phyloP scores from a whole-genome alignment of 2,329 filamentous ascomycete species.

The Pestalotiopsis sp. region DNA sequence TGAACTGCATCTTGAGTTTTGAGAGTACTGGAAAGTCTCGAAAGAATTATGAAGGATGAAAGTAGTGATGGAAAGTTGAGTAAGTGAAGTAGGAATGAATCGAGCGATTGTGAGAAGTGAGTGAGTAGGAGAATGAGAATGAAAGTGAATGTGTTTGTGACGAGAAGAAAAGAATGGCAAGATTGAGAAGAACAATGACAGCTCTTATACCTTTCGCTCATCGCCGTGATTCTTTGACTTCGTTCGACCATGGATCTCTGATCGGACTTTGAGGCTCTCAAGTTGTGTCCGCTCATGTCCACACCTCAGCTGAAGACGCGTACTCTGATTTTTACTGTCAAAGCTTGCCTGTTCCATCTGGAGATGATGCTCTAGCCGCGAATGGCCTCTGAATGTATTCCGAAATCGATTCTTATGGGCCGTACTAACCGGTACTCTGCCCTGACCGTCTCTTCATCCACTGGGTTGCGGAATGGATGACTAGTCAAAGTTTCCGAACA shows the following conservation, averaged over 20 bases:
- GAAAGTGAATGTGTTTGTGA: neutral
- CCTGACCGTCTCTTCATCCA: neutral
- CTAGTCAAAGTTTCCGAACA: too few relatives aligned
- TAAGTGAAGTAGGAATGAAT: neutral
- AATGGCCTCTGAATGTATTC: neutral
- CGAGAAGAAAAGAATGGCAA: neutral
- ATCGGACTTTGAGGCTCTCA: neutral
- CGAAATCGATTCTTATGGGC: neutral
- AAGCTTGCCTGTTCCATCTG: neutral
- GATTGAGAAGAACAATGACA: neutral
- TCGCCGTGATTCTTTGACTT: neutral
- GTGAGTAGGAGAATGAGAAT: neutral
- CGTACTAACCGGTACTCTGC: neutral
- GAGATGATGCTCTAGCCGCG: neutral
- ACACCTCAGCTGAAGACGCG: neutral
- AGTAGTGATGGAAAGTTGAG: neutral
- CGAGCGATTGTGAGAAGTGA: neutral
- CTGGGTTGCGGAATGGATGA: too few relatives aligned
- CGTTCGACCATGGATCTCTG: neutral
- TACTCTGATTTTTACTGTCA: neutral
- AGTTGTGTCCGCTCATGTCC: neutral
- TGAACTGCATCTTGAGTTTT: constrained; percentile 14
- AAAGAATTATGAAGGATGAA: neutral
- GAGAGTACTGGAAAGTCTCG: neutral
- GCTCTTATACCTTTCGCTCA: neutral